Conservation (phyloP, 202 grass and related monocot species). For the Dendrocalamus latiflorus region DNA sequence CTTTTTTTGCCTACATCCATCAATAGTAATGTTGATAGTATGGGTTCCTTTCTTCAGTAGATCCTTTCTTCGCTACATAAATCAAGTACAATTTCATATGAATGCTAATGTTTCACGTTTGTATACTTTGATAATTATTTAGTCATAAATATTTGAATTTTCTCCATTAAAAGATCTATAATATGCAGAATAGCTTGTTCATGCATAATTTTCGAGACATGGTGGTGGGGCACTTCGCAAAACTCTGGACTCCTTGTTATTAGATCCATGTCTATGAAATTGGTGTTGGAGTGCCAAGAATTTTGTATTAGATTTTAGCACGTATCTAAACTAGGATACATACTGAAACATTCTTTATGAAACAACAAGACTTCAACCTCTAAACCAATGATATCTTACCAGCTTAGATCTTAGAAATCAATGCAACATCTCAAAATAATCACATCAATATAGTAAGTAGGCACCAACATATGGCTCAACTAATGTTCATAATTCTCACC, state of each 20-base stretch:
- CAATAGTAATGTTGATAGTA: not conserved
- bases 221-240: no score
- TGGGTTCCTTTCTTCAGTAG: not conserved
- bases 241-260: not conserved
- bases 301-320: not conserved
- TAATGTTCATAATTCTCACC: slow-evolving; percentile 2
- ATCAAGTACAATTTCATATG: not conserved
- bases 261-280: not conserved
- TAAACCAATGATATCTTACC: not conserved
- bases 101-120: not conserved
- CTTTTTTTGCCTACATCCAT: not conserved
- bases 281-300: not conserved
- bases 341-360: not conserved
- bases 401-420: not conserved
- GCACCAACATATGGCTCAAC: slow-evolving; percentile 18
- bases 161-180: not conserved
- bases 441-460: not conserved
- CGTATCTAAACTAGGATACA: not conserved
- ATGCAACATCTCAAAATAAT: not conserved
- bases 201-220: not conserved
- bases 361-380: not conserved
- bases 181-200: not conserved
- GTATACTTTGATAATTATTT: not conserved
- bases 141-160: not conserved
- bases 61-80: not conserved